Conservation (phyloP, 2,329 filamentous ascomycete species). For the Xylariaceae sp. region DNA sequence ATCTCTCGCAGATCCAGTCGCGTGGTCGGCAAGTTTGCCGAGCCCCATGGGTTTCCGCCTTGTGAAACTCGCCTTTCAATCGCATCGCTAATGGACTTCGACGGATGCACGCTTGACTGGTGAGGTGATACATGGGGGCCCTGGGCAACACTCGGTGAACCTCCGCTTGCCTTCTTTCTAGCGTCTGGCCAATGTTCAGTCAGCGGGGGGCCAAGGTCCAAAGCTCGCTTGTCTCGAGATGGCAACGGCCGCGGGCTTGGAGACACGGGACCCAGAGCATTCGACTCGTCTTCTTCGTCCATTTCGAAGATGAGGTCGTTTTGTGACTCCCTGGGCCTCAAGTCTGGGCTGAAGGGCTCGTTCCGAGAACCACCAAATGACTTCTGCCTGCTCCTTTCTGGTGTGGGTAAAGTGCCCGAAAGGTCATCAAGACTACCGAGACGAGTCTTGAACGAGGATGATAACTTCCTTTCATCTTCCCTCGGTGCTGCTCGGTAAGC, state of each 20-base stretch:
- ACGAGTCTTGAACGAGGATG: slow-evolving; percentile 52
- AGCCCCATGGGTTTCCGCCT: slow-evolving; percentile 40
- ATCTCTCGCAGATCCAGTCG: slow-evolving; percentile 73
- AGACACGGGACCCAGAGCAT: slow-evolving; percentile 22
- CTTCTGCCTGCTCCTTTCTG: slow-evolving; percentile 39
- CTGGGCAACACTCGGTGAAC: slow-evolving; percentile 4
- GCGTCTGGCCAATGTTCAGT: slow-evolving; percentile 31
- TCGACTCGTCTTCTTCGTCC: slow-evolving; percentile 65
- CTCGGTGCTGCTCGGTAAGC: slow-evolving; percentile 55
- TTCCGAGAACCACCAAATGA: slow-evolving; percentile 39
- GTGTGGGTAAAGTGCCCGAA: slow-evolving; percentile 30
- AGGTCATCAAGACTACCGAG: slow-evolving; percentile 60
- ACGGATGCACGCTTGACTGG: slow-evolving; percentile 3
- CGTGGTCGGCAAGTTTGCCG: slow-evolving; percentile 43
- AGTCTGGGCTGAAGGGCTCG: slow-evolving; percentile 55
- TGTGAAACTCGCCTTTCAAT: slow-evolving; percentile 10
- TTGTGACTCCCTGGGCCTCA: slow-evolving; percentile 61
- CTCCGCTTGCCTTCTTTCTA: slow-evolving; percentile 28
- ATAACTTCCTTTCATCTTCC: slow-evolving; percentile 57
- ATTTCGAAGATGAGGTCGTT: slow-evolving; percentile 87
- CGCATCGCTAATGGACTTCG: slow-evolving; percentile 7
- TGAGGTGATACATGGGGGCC: slow-evolving; percentile 9
- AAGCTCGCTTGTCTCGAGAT: slow-evolving; percentile 13
- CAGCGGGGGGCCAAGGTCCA: slow-evolving; percentile 24
- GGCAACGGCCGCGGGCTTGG: slow-evolving; percentile 16